Percentiles rank a stretch among this genome's conserved stretches.
These are phyloP conservation scores for Linnemannia schmuckeri DNA, from an alignment of 192 early-diverging fungal species.

Conservation along the genomic window DNA sequence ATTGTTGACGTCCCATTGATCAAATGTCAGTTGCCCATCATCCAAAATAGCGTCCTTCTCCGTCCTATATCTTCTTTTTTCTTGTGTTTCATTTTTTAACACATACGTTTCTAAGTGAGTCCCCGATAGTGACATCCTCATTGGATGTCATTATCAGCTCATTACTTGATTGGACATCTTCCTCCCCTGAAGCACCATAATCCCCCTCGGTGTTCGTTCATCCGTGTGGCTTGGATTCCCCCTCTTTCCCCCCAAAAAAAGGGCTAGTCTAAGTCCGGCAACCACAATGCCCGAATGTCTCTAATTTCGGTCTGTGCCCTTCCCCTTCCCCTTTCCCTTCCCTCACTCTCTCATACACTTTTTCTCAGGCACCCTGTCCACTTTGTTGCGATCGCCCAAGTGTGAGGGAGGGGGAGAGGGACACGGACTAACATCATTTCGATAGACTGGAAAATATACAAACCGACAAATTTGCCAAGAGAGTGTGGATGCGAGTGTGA, in stretches of 20 bases:
- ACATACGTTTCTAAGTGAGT: too few species aligned
- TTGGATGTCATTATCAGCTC: too few species aligned
- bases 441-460: too few species aligned
- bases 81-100: too few species aligned
- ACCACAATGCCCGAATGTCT: neutral
- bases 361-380: slow-evolving; percentile 8
- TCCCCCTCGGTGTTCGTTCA: neutral
- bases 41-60: too few species aligned
- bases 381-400: neutral
- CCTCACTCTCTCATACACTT: too few species aligned
- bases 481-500: neutral
- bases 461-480: neutral
- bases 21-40: too few species aligned
- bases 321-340: neutral
- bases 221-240: neutral
- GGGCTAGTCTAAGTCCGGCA: neutral
- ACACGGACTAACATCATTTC: neutral
- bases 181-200: too few species aligned
- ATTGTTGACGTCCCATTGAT: too few species aligned
- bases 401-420: neutral
- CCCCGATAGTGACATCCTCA: too few species aligned
- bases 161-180: too few species aligned
- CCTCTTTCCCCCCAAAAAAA: neutral
- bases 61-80: too few species aligned
- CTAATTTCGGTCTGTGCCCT: neutral